Percentiles rank a stretch among this genome's conserved stretches.
Evolutionary conservation across 306 rosid genomes (phyloP).

Genomic region (Trifolium dubium): DNA sequence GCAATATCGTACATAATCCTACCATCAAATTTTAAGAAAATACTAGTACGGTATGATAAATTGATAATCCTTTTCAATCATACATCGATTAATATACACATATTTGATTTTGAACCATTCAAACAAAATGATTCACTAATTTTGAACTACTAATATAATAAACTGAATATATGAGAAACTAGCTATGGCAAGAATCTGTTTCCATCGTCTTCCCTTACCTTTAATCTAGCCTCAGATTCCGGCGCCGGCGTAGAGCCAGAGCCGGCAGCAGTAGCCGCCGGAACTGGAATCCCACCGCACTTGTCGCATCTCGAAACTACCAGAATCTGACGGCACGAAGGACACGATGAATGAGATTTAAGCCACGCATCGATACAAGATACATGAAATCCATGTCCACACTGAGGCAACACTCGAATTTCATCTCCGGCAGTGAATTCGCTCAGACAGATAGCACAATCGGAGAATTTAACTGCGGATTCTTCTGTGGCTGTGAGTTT

Average conservation of each 20-base stretch:
- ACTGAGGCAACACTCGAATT: slow-evolving; percentile 80
- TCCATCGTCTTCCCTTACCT: slow-evolving; percentile 50
- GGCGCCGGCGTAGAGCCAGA: slow-evolving; percentile 44
- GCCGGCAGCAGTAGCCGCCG: slow-evolving; percentile 21
- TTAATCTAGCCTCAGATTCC: slow-evolving; percentile 49
- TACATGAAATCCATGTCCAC: slow-evolving; percentile 77
- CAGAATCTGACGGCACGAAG: slow-evolving; percentile 81
- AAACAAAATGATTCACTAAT: slow-evolving; percentile 17
- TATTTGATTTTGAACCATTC: background rate
- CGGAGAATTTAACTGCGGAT: slow-evolving; percentile 55
- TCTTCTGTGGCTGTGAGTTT: slow-evolving; percentile 64
- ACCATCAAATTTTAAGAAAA: background rate
- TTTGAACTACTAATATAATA: background rate
- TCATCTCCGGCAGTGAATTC: slow-evolving; percentile 73
- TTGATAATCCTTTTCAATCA: background rate
- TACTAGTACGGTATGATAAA: background rate
- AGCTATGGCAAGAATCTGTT: slow-evolving; percentile 63
- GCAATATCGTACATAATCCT: slow-evolving; percentile 25
- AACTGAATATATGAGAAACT: background rate
- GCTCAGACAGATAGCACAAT: slow-evolving; percentile 74
- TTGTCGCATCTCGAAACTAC: slow-evolving; percentile 60
- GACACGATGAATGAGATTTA: slow-evolving; percentile 80
- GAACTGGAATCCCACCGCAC: slow-evolving; percentile 69
- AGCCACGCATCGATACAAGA: slow-evolving; percentile 84
- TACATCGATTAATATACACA: slow-evolving; percentile 23